phyloP scores from a whole-genome alignment of 805 yeast species.

The Cyberlindnera nakhonratchasimensis region DNA sequence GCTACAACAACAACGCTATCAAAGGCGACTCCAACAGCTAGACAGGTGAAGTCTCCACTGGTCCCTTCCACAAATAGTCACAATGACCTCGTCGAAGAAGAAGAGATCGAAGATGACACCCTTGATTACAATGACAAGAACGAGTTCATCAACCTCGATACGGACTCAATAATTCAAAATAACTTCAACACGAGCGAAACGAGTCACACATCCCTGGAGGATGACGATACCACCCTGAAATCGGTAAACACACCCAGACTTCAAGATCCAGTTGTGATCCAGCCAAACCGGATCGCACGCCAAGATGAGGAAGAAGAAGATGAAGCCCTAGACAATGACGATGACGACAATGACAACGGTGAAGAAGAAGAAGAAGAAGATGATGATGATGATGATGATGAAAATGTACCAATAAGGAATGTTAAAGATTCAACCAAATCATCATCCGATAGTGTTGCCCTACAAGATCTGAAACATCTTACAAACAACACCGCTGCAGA shows the following conservation, averaged over 20 bases:
- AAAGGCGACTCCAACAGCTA: conserved; percentile 21
- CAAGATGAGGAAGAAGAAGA: conserved; percentile 7
- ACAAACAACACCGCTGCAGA: not conserved
- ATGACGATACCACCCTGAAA: not conserved
- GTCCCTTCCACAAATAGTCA: too few relatives aligned
- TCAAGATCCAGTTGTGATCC: conserved; percentile 14
- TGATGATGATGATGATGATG: conserved; percentile 2
- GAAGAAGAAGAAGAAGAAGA: conserved; percentile 2
- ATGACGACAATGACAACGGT: conserved; percentile 1
- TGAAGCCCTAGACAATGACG: too few relatives aligned
- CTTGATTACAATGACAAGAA: not conserved
- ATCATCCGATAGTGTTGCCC: conserved; percentile 12
- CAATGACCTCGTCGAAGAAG: too few relatives aligned
- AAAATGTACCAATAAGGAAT: not conserved
- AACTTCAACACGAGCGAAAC: not conserved
- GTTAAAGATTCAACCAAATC: conserved; percentile 4
- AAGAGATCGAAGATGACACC: too few relatives aligned
- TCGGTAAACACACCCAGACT: conserved; percentile 3
- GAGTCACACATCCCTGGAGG: not conserved
- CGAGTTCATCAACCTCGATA: conserved; percentile 2
- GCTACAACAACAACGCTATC: conserved; percentile 20
- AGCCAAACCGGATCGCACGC: too few relatives aligned
- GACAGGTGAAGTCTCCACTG: conserved; percentile 13
- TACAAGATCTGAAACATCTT: conserved; percentile 8
- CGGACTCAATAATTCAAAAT: conserved; percentile 1